Conservation (phyloP, 2,329 filamentous ascomycete species). For the Drechslerella coelobrocha region DNA sequence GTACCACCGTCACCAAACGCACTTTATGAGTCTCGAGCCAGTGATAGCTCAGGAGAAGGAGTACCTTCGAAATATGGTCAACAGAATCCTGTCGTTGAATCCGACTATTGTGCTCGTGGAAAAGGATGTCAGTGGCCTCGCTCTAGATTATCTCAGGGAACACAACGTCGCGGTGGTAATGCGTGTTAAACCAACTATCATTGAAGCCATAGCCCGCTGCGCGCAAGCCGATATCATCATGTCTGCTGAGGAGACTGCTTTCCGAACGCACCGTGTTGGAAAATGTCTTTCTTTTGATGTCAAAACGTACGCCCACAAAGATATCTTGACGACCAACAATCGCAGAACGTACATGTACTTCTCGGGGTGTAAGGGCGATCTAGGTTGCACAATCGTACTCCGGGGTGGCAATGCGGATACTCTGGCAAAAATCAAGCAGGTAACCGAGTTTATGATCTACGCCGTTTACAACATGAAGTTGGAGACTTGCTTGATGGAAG, state of each 20-base stretch:
- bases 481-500: slow-evolving; percentile 90
- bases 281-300: slow-evolving; percentile 88
- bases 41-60: slow-evolving; percentile 97
- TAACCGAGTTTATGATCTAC: slow-evolving; percentile 98
- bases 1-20: slow-evolving; percentile 88
- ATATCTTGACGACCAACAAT: slow-evolving; percentile 64
- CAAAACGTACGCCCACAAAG: slow-evolving; percentile 87
- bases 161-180: slow-evolving; percentile 91
- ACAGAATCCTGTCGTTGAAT: slow-evolving; percentile 82
- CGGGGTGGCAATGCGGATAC: slow-evolving; percentile 76
- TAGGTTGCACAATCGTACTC: slow-evolving; percentile 93
- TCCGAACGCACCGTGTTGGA: slow-evolving; percentile 77
- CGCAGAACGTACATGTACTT: slow-evolving; percentile 93
- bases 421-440: slow-evolving; percentile 81
- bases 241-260: slow-evolving; percentile 88
- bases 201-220: slow-evolving; percentile 91
- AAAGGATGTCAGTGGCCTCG: slow-evolving; percentile 88
- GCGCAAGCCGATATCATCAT: slow-evolving; percentile 91
- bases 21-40: slow-evolving; percentile 97
- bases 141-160: slow-evolving; percentile 84
- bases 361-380: slow-evolving; percentile 78
- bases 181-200: slow-evolving; percentile 94
- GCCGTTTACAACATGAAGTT: slow-evolving; percentile 97
- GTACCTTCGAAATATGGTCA: slow-evolving; percentile 88
- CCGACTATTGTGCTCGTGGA: slow-evolving; percentile 90